Conservation (phyloP, 2,329 filamentous ascomycete species). For the Nothophaeocryptopus gaeumannii region DNA sequence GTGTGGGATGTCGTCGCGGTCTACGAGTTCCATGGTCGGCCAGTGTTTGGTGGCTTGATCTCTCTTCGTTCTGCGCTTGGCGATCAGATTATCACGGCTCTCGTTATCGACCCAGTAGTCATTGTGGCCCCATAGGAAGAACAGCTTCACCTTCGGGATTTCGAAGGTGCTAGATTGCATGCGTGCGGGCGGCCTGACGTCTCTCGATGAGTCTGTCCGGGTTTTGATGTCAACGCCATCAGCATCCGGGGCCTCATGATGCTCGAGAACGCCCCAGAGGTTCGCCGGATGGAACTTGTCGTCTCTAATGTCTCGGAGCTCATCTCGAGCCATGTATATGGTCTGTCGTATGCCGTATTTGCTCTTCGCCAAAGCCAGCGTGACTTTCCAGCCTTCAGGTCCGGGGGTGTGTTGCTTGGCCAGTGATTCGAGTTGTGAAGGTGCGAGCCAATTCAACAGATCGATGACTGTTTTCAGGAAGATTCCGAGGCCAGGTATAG, state of each 20-base stretch:
- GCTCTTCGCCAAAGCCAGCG: slow-evolving; percentile 51
- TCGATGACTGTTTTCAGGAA: background rate
- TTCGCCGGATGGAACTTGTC: slow-evolving; percentile 61
- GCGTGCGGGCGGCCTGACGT: too few species aligned
- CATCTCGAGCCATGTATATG: slow-evolving; percentile 58
- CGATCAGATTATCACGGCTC: slow-evolving; percentile 56
- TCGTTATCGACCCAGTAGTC: slow-evolving; percentile 62
- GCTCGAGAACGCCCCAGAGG: slow-evolving; percentile 52
- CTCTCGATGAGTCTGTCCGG: background rate
- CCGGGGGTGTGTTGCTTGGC: slow-evolving; percentile 5
- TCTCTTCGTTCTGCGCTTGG: slow-evolving; percentile 33
- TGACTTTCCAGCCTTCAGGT: slow-evolving; percentile 45
- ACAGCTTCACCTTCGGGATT: slow-evolving; percentile 44
- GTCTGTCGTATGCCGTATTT: slow-evolving; percentile 52
- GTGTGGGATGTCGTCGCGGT: slow-evolving; percentile 55
- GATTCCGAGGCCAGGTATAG: slow-evolving; percentile 1
- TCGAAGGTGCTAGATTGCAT: too few species aligned
- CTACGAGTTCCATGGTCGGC: slow-evolving; percentile 49
- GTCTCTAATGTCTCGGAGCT: slow-evolving; percentile 55
- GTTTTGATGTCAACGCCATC: background rate
- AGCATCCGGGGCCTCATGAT: background rate
- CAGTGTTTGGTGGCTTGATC: slow-evolving; percentile 32
- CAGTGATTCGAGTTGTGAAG: slow-evolving; percentile 31
- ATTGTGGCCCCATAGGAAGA: slow-evolving; percentile 58
- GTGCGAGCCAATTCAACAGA: background rate